Percentiles rank a stretch among this genome's conserved stretches.
Conservation (phyloP, 768 basidiomycete species). For the Kwoniella pini region DNA sequence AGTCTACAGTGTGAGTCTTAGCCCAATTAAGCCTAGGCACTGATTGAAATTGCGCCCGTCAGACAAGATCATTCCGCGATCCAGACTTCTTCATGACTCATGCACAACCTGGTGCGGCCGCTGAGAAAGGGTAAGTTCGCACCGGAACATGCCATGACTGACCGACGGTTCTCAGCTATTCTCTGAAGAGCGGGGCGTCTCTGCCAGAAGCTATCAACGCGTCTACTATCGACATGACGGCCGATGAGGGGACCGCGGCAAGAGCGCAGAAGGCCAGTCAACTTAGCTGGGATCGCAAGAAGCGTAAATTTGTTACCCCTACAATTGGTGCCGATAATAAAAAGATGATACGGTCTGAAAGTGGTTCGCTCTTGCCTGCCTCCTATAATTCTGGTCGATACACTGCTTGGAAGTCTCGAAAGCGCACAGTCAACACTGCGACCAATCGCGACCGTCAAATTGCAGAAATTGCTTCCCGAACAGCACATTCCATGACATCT, state of each 20-base stretch:
- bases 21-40: background rate
- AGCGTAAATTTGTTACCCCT: slow-evolving; percentile 86
- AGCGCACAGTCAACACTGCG: no score
- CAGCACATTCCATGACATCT: no score
- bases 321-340: slow-evolving; percentile 87
- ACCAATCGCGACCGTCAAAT: no score
- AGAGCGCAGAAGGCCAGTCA: slow-evolving; percentile 59
- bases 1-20: background rate
- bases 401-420: slow-evolving; percentile 74
- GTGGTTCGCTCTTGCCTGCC: slow-evolving; percentile 84
- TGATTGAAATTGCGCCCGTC: background rate
- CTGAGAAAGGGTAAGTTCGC: slow-evolving; percentile 79
- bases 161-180: slow-evolving; percentile 48
- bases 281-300: slow-evolving; percentile 91
- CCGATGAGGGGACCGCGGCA: slow-evolving; percentile 68
- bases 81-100: slow-evolving; percentile 89
- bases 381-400: slow-evolving; percentile 90
- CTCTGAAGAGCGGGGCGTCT: slow-evolving; percentile 78
- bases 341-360: slow-evolving; percentile 90
- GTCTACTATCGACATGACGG: slow-evolving; percentile 81
- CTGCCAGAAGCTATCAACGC: slow-evolving; percentile 60
- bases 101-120: slow-evolving; percentile 78
- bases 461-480: no score
- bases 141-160: background rate
- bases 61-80: slow-evolving; percentile 65